These are phyloP conservation scores for Thermoascus crustaceus DNA, from an alignment of 2,329 filamentous ascomycete genomes.

Conservation along the genomic window DNA sequence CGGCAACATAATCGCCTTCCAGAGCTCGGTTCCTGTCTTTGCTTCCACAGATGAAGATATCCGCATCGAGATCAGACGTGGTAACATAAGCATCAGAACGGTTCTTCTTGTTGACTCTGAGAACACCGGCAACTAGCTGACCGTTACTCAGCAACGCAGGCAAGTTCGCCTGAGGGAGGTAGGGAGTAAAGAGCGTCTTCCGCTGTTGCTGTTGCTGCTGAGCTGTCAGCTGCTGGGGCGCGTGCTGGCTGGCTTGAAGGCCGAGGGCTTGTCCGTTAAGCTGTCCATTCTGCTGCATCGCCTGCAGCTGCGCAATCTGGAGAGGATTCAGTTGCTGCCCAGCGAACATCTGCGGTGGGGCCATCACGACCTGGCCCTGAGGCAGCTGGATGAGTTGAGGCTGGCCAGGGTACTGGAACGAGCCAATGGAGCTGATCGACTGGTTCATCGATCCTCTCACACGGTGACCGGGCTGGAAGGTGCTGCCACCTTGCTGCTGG, in stretches of 20 bases:
- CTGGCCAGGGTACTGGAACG: constrained; percentile 83
- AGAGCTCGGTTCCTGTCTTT: constrained; percentile 96
- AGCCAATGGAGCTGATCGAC: constrained; percentile 73
- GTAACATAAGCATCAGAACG: constrained; percentile 97
- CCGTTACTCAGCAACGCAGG: constrained; percentile 85
- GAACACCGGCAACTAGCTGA: constrained; percentile 89
- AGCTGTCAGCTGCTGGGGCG: constrained; percentile 52
- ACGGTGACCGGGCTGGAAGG: constrained; percentile 90
- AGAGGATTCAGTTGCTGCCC: constrained; percentile 81
- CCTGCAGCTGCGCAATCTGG: constrained; percentile 83
- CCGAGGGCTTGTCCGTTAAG: constrained; percentile 69
- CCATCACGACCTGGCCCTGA: constrained; percentile 73
- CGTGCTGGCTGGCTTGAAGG: constrained; percentile 62
- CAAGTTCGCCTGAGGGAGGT: constrained; percentile 86
- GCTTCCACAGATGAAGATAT: constrained; percentile 99
- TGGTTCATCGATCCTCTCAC: constrained; percentile 75
- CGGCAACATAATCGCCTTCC: constrained; percentile 89
- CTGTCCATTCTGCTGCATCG: constrained; percentile 84
- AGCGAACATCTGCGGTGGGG: constrained; percentile 68
- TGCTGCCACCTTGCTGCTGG: constrained; percentile 61
- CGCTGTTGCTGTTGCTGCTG: constrained; percentile 65
- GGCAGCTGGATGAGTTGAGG: constrained; percentile 80
- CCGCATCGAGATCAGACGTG: constrained; percentile 86
- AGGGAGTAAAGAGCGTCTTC: constrained; percentile 97
- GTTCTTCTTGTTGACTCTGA: constrained; percentile 99